Conservation (phyloP, 2,329 filamentous ascomycete species). For the Xylariaceae sp. region DNA sequence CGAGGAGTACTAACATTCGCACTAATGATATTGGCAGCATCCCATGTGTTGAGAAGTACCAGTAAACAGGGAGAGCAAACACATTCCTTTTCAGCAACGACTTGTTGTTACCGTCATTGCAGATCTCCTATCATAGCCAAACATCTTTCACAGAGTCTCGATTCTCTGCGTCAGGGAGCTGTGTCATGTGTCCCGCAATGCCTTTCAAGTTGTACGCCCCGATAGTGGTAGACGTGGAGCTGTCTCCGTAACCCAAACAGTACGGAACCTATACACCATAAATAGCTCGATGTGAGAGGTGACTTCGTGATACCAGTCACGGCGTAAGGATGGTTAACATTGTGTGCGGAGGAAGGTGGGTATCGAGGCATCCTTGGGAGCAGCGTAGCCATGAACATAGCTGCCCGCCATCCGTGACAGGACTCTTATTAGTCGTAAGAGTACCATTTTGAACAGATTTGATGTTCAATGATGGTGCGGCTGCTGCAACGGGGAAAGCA, state of each 20-base stretch:
- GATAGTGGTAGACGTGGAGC: slow-evolving; percentile 1
- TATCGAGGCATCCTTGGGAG: slow-evolving; percentile 1
- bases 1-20: no score
- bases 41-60: no score
- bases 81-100: no score
- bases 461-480: no score
- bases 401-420: slow-evolving; percentile 1
- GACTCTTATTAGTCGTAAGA: background rate
- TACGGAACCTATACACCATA: slow-evolving; percentile 5
- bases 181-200: slow-evolving; percentile 2
- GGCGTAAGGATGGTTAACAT: slow-evolving; percentile 2
- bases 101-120: no score
- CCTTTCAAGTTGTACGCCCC: slow-evolving; percentile 1
- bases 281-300: background rate
- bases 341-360: slow-evolving; percentile 3
- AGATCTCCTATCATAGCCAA: slow-evolving; percentile 5
- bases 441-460: no score
- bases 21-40: no score
- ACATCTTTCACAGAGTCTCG: slow-evolving; percentile 1
- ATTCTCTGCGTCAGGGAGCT: slow-evolving; percentile 4
- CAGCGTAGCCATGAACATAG: slow-evolving; percentile 5
- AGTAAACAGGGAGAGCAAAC: no score
- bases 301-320: slow-evolving; percentile 3
- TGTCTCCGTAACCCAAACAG: slow-evolving; percentile 5
- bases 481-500: no score